Evolutionary conservation across 2,329 filamentous ascomycete species (phyloP), one percentile per base, ranked within the genome.

Genomic region (Aureobasidium subglaciale): DNA sequence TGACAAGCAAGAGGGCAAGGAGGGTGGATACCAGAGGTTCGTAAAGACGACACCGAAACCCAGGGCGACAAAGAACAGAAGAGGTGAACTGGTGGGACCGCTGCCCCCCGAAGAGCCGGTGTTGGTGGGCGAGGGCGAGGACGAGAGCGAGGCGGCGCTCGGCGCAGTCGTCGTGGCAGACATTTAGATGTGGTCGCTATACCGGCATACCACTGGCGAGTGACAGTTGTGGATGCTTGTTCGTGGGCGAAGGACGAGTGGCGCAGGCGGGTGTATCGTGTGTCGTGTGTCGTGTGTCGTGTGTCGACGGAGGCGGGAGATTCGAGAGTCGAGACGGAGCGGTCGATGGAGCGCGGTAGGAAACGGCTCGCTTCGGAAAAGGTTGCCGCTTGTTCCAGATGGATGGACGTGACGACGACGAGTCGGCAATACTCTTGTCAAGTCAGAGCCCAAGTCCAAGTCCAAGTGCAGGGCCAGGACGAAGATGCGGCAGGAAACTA

Each of bases 1-100:
- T n/a, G 20, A 11, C 16, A 24, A 55, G 29, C 15, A 27, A 22
- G 38, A 55, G 48, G 32, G n/a, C 22, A 55, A 46, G 37, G 34
- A 58, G 41, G n/a, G n/a, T 41, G 71, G 87, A 76, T 80, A 97
- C 93, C 93, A 99, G 72, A 99, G 76, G 71, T 99, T 99, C 49
- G 93, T 99, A 68, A 99, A 99, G 41, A 99, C 93, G 18, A 99
- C 93, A 64, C 93, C 93, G 66, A 99, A 97, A 4, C 93, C 93
- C 27, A 99, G 78, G 15, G 93, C 92, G 56, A 97, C 90, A 69
- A 97, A 96, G 75, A 97, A 97, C 5, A 93, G 76, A 56, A 93
- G 71, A 35, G 88, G 88, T 34, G 87, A 90, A 68, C 80, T 88
- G 41, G 83, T 86, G 32, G 80, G 80, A 30, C 73, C 72, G 25